phyloP scores from a whole-genome alignment of 257 asterid genomes.

The Echium plantagineum region DNA sequence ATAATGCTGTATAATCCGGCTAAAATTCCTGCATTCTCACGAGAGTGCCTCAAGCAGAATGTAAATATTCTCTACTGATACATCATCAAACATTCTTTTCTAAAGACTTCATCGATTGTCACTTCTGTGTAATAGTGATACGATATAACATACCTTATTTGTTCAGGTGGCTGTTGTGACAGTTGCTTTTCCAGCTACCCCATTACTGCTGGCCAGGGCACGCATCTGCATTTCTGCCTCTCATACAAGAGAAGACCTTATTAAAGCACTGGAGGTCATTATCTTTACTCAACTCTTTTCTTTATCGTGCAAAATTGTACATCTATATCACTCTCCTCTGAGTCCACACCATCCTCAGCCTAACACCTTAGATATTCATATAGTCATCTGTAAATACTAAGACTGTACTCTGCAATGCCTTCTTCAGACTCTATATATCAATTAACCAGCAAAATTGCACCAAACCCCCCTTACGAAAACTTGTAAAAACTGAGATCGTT shows the following conservation, averaged over 20 bases:
- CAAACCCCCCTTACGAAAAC: too few species aligned
- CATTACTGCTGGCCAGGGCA: conserved; percentile 90
- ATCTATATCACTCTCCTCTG: neutral
- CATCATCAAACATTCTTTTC: neutral
- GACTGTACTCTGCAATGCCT: neutral
- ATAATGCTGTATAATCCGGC: conserved; percentile 96
- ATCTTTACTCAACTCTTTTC: neutral
- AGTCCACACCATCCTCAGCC: neutral
- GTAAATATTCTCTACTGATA: conserved; percentile 25
- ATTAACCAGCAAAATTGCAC: too few species aligned
- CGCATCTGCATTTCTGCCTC: conserved; percentile 96
- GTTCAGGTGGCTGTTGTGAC: conserved; percentile 87
- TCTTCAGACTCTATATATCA: neutral
- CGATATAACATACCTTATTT: neutral
- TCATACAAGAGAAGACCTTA: conserved; percentile 89
- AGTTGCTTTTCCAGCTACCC: conserved; percentile 97
- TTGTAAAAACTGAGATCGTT: too few species aligned
- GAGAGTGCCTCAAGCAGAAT: conserved; percentile 84
- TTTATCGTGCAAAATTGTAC: neutral
- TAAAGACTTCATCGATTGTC: neutral
- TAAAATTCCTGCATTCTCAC: conserved; percentile 94
- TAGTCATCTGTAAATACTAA: neutral
- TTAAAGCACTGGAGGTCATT: conserved; percentile 77
- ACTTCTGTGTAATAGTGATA: neutral
- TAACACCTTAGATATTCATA: neutral